phyloP scores from a whole-genome alignment of 2,329 filamentous ascomycete genomes.

The Verruconis gallopava region DNA sequence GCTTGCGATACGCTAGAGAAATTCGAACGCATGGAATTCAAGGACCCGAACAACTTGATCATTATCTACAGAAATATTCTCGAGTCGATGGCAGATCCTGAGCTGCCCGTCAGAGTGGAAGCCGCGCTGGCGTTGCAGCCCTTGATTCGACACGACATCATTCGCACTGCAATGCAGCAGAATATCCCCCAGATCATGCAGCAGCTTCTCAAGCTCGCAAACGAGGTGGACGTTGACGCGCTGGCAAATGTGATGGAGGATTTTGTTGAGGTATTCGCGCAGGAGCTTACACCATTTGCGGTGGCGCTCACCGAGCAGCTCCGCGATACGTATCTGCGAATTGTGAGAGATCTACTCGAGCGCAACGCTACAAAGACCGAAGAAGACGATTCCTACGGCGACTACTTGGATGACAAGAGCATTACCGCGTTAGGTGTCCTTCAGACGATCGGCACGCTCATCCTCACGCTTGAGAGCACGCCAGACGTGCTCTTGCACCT shows the following conservation, averaged over 20 bases:
- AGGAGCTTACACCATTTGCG: constrained; percentile 90
- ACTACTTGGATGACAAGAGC: constrained; percentile 95
- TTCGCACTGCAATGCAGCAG: constrained; percentile 88
- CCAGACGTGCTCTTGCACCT: constrained; percentile 90
- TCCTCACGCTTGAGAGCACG: constrained; percentile 91
- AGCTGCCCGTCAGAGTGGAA: constrained; percentile 84
- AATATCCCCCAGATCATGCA: constrained; percentile 99
- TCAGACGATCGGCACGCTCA: constrained; percentile 94
- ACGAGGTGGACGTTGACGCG: constrained; percentile 95
- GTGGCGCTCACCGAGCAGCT: constrained; percentile 93
- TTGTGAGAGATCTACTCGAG: constrained; percentile 81
- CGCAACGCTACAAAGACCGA: constrained; percentile 64
- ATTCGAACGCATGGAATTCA: constrained; percentile 85
- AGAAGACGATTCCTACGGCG: constrained; percentile 68
- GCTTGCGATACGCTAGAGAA: constrained; percentile 97
- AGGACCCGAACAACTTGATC: constrained; percentile 88
- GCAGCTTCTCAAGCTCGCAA: constrained; percentile 89
- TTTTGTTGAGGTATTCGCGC: constrained; percentile 97
- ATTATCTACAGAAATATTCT: constrained; percentile 94
- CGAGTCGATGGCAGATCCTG: constrained; percentile 91
- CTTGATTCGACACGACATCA: constrained; percentile 87
- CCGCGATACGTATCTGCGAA: constrained; percentile 88
- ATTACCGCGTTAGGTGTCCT: constrained; percentile 92
- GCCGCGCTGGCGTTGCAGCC: constrained; percentile 89
- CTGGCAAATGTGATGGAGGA: constrained; percentile 99